A percentile compares a stretch with the other conserved stretches of the same genome.
Evolutionary conservation across 2,329 filamentous ascomycete genomes (phyloP).

Genomic region (Teratosphaeria gauchensis): DNA sequence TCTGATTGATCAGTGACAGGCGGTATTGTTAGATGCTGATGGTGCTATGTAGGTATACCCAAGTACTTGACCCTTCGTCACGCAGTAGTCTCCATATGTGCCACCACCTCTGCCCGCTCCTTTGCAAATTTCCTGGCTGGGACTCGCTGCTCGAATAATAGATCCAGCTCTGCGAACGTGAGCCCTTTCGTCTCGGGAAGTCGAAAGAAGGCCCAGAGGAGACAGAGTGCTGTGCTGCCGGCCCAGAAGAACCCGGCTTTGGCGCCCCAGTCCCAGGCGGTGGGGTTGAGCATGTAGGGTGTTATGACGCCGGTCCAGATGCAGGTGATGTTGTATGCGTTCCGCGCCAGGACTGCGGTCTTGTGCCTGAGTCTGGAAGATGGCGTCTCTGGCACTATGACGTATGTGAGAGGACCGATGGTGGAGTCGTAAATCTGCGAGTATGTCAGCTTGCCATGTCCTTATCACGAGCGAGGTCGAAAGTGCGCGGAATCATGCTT

Average conservation of each 20-base stretch:
- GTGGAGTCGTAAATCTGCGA: constrained; percentile 12
- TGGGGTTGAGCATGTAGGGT: constrained; percentile 17
- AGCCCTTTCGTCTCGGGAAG: constrained; percentile 31
- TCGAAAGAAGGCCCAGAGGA: constrained; percentile 35
- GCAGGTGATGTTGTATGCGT: constrained; percentile 15
- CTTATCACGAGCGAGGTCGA: too few species aligned
- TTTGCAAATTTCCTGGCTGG: constrained; percentile 33
- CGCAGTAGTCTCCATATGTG: not conserved
- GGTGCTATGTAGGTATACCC: not conserved
- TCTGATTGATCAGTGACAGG: constrained; percentile 9
- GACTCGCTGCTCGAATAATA: constrained; percentile 39
- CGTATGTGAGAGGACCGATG: constrained; percentile 17
- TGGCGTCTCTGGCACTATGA: constrained; percentile 18
- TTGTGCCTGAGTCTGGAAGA: constrained; percentile 20
- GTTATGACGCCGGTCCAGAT: constrained; percentile 17
- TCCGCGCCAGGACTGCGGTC: constrained; percentile 20
- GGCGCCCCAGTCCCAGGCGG: constrained; percentile 8
- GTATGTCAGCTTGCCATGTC: too few species aligned
- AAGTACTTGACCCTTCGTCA: not conserved
- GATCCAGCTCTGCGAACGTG: constrained; percentile 47
- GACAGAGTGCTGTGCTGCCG: constrained; percentile 25
- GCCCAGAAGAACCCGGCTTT: constrained; percentile 32
- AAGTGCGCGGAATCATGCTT: too few species aligned
- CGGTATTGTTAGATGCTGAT: not conserved
- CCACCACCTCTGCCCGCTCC: not conserved